Base-by-base conservation (phyloP, 2,329 filamentous ascomycete genomes). In the Pyrenophora seminiperda region DNA sequence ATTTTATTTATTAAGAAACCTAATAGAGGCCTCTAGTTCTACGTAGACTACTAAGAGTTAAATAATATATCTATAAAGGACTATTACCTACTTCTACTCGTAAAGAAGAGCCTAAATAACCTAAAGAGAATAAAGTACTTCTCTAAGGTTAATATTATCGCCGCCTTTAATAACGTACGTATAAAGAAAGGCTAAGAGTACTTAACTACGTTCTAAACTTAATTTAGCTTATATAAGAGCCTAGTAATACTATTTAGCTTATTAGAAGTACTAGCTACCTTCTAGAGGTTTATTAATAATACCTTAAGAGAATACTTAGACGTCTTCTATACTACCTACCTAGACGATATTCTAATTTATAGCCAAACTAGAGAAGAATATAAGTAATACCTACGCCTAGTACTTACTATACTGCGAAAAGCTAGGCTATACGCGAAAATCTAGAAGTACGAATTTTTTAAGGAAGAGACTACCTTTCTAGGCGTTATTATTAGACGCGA, bases 291-390 rank as follows among this genome's bases (percentile, higher is more conserved):
- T n/a, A 44, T 44, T 30, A 44, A 44, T 19, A 18, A 24, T 10
- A 34, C 31, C 7, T 14, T 43, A 17, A 10, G n/a, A 24, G 19
- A 43, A 13, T 31, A 36, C 22, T 13, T 44, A 13, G 14, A 44
- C 11, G 20, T 44, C 7, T 36, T 36, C 31, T 44, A 11, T 30
- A 44, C 32, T n/a, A 7, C 20, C 9, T 44, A 44, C 22, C 14
- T 44, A 15, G 32, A 44, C 14, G 11, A 37, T 13, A 30, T 44
- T 9, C 14, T 44, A 24, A 44, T 44, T 6, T 44, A 44, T 19
- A 32, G 31, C 31, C 3, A 4, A 18, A 44, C 41, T n/a, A 29
- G 14, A 30, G 9, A 7, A 18, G 15, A 44, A 14, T 11, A 44
- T 19, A 9, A 42, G 17, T 17, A 42, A 6, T 13, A 42, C 30